Evolutionary conservation across 805 yeast genomes (phyloP), one percentile per base, ranked within the genome.

Genomic region (Kodamaea sagamina): DNA sequence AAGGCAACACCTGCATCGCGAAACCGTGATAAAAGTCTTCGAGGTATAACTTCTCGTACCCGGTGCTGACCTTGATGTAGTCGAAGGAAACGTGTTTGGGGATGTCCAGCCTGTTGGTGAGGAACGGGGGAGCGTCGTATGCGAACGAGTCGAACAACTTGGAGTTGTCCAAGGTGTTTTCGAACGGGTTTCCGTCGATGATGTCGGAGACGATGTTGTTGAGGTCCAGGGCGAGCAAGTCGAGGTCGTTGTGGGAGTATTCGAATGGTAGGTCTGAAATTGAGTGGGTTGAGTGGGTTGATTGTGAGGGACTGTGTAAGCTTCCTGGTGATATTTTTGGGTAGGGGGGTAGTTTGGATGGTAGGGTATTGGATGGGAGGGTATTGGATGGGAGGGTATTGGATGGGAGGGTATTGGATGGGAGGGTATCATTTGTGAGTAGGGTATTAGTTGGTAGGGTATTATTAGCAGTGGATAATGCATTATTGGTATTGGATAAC

Each of bases 21-120:
- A 68, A 71, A n/a, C 61, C 68, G 44, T 58, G 55, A 44, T 64
- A 66, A 42, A 71, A 71, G 41, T 65, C 70, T 41, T 63, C 66
- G n/a, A 69, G 49, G 44, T 65, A 71, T 19, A 56, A 36, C 39
- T 57, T 50, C 44, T 69, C 75, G 17, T 58, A 58, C 8, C 53
- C 50, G 3, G 54, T 46, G 21, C 49, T 48, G 11, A 65, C 54
- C n/a, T 55, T 52, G 16, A 71, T 60, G 37, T 47, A 58, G 32
- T 59, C 60, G 24, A 57, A 47, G 1, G 71, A 64, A 10, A 68
- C 52, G 39, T 67, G 61, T 31, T 56, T 49, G 0, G 69, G 61
- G n/a, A 42, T 44, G 11, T 29, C 47, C 24, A 24, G 37, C 11
- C 24, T 32, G 39, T 19, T 27, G n/a, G 27, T 9, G 3, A 24